These are phyloP conservation scores for Globisporangium rhizosaccharum DNA, from an alignment of 352 stramenopile species.

Conservation along the genomic window DNA sequence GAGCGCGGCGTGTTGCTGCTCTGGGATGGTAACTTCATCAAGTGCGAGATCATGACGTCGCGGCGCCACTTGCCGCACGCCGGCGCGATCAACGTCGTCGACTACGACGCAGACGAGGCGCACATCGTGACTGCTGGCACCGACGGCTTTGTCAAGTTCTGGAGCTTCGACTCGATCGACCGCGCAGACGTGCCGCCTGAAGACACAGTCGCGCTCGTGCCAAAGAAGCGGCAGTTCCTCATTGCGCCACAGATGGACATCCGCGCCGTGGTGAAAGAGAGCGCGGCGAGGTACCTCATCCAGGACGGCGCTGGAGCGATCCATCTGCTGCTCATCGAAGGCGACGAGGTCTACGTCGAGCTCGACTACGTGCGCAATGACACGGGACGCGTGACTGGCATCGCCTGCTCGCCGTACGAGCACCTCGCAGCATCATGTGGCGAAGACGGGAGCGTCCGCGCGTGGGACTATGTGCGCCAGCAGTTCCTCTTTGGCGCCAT, in stretches of 20 bases:
- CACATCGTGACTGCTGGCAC: constrained; percentile 65
- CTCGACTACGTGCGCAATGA: constrained; percentile 59
- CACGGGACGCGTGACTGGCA: constrained; percentile 58
- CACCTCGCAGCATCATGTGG: constrained; percentile 81
- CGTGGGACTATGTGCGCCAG: constrained; percentile 81
- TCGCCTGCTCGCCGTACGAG: constrained; percentile 82
- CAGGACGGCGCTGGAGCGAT: constrained; percentile 53
- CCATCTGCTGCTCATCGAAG: constrained; percentile 38
- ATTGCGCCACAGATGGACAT: constrained; percentile 62
- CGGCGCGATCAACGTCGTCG: constrained; percentile 68
- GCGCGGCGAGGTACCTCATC: constrained; percentile 40
- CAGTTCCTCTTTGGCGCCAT: constrained; percentile 9
- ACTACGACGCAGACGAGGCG: constrained; percentile 36
- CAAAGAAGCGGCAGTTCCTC: constrained; percentile 53
- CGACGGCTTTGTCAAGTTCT: constrained; percentile 90
- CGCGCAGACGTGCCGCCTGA: constrained; percentile 80
- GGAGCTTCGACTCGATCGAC: constrained; percentile 84
- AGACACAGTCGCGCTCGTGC: constrained; percentile 67
- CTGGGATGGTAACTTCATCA: constrained; percentile 96
- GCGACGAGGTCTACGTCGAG: constrained; percentile 34
- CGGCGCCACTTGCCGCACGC: constrained; percentile 64
- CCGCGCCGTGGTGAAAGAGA: constrained; percentile 50
- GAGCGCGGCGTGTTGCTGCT: constrained; percentile 86
- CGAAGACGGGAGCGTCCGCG: constrained; percentile 78
- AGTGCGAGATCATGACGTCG: constrained; percentile 84